Base-by-base conservation (phyloP, 305 asterid genomes). In the Ilex paraguariensis region DNA sequence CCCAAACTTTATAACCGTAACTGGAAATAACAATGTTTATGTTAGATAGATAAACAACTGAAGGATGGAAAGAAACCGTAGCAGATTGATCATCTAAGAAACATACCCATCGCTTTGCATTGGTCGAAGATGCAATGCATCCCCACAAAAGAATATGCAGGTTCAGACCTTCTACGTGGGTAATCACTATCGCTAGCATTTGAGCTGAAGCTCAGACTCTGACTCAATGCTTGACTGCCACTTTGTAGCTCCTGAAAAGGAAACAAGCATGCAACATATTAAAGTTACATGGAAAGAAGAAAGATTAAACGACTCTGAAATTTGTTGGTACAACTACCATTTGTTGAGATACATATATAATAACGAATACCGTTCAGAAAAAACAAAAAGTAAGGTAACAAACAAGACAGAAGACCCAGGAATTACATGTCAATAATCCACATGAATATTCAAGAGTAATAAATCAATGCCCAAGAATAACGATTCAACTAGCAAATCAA, bases 71-170 rank as follows among this genome's bases (percentile, higher is more conserved):
- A 36, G 42, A 36, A 36, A 36, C 42, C 42, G 9, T 5, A 36
- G 42, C 42, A 36, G 9, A 36, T 71, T 69, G 58, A 65, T 46
- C 16, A 46, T 59, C 67, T 59, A 58, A 71, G 60, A 64, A 46
- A 63, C 59, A 74, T 87, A 92, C 95, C 97, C 98, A 90, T 84
- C 79, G 98, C 91, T 82, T 84, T 87, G 97, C 97, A 84, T 61
- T 86, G 91, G 77, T 93, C 95, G 73, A 93, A 93, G 54, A 93
- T 87, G 83, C 95, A 87, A 81, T 93, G 98, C 98, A 90, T 93
- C 75, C 98, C 98, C 3, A 93, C 90, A 81, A 90, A 93, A 16
- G 98, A 93, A 81, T 87, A 93, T 62, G 95, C 96, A 70, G 90
- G 91, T 87, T 93, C 98, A 54, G 66, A 66, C 85, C 78, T 87